Evolutionary conservation across 1,139 yeast species (phyloP).

Genomic region (Kodamaea sp.): DNA sequence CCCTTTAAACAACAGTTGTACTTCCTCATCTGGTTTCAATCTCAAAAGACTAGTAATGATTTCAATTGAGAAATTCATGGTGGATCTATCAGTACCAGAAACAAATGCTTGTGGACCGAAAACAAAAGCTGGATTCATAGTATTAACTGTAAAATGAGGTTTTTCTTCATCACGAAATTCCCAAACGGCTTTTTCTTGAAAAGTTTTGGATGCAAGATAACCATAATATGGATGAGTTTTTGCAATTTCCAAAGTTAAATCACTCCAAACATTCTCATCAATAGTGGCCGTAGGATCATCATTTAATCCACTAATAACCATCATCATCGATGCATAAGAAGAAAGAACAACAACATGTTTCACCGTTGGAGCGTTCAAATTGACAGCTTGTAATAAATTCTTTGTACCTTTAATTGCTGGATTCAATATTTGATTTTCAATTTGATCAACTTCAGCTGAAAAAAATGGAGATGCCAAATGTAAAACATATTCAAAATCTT

Average conservation of each 20-base stretch:
- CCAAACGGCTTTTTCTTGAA: slow-evolving; percentile 47
- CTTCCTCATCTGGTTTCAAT: slow-evolving; percentile 12
- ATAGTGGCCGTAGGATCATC: slow-evolving; percentile 5
- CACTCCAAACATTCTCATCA: slow-evolving; percentile 34
- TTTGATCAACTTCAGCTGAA: slow-evolving; percentile 23
- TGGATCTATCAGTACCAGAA: slow-evolving; percentile 12
- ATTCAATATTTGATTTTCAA: slow-evolving; percentile 27
- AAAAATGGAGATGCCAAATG: slow-evolving; percentile 45
- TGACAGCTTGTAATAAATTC: slow-evolving; percentile 28
- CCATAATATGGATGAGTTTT: slow-evolving; percentile 20
- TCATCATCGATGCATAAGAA: slow-evolving; percentile 45
- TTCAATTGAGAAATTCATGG: slow-evolving; percentile 19
- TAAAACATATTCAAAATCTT: slow-evolving; percentile 26
- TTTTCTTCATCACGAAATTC: slow-evolving; percentile 27
- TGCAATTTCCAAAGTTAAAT: slow-evolving; percentile 37
- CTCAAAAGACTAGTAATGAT: slow-evolving; percentile 19
- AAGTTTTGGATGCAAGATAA: slow-evolving; percentile 32
- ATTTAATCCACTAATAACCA: slow-evolving; percentile 2
- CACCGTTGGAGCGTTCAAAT: slow-evolving; percentile 44
- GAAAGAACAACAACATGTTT: slow-evolving; percentile 53
- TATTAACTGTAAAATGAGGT: slow-evolving; percentile 14
- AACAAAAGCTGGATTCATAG: slow-evolving; percentile 20
- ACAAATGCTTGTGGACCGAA: slow-evolving; percentile 30
- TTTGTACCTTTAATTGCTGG: slow-evolving; percentile 37
- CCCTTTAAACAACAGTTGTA: slow-evolving; percentile 20